Evolutionary conservation across 352 stramenopile species (phyloP).

Genomic region (Globisporangium heterothallicum): DNA sequence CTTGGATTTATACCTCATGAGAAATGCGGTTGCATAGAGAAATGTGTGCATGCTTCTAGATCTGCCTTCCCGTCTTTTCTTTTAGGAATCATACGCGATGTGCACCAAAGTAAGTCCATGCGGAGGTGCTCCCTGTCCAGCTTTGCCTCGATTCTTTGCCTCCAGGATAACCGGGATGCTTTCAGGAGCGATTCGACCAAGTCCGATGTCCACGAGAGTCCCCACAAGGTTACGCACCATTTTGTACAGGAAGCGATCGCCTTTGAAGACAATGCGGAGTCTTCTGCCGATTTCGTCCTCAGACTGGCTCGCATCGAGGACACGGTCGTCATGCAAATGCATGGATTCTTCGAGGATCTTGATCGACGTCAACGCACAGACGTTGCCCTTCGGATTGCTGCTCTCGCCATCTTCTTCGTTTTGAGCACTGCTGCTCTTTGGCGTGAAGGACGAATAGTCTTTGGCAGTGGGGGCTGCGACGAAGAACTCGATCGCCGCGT

Average conservation of each 20-base stretch:
- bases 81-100: conserved; percentile 13
- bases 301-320: conserved; percentile 14
- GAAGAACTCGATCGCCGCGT: conserved; percentile 27
- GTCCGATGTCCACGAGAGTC: conserved; percentile 70
- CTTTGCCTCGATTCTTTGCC: conserved; percentile 41
- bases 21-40: too few species aligned
- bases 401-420: not conserved
- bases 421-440: conserved; percentile 24
- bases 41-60: too few species aligned
- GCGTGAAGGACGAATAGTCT: conserved; percentile 70
- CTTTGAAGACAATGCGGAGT: conserved; percentile 52
- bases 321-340: conserved; percentile 9
- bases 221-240: conserved; percentile 84
- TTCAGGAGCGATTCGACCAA: conserved; percentile 34
- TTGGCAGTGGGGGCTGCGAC: conserved; percentile 25
- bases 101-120: conserved; percentile 51
- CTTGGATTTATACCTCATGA: not conserved
- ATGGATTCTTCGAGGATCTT: conserved; percentile 21
- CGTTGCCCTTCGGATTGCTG: conserved; percentile 34
- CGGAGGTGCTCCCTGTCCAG: conserved; percentile 60
- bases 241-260: conserved; percentile 79
- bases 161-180: conserved; percentile 41
- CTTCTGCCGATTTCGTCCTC: conserved; percentile 20
- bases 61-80: not conserved
- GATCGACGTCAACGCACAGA: conserved; percentile 42